Base-by-base conservation (phyloP, 2,329 filamentous ascomycete species). In the Cordyceps sp. region DNA sequence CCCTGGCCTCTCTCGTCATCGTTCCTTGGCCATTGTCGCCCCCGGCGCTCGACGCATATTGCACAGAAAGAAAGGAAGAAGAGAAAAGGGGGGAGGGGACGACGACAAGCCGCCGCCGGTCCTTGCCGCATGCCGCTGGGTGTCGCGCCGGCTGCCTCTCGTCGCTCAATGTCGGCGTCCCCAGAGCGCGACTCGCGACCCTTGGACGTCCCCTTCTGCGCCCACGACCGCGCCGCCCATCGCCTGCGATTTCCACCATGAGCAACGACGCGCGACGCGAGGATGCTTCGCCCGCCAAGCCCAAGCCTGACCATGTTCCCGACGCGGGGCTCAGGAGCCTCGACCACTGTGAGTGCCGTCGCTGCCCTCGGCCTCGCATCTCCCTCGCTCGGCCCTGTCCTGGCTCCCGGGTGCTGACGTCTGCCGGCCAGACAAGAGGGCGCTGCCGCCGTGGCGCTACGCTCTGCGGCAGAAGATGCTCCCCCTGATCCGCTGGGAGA, bases 401-500 rank as follows among this genome's bases (percentile, higher is more conserved):
- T n/a, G n/a, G n/a, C n/a, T n/a, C n/a, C n/a, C n/a, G n/a, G n/a
- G n/a, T 18, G 26, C n/a, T 15, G 26, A 27, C 14, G 14, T n/a
- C 4, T 16, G 26, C 25, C 14, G 19, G 30, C 35, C 42, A 93
- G 85, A 93, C 58, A 84, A 79, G 48, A 72, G 74, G 52, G 75
- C 75, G 42, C 73, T 98, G 36, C 86, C 90, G 33, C 56, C 57
- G 67, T 96, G 90, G 90, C 78, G 90, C 46, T 93, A 94, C 60
- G 61, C 64, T 39, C 58, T 93, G 43, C 83, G 90, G 52, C 78
- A 93, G 53, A 64, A 62, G 44, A 64, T 88, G 36, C 75, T 98
- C 36, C 88, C 88, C 39, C 66, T 96, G 36, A 75, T 96, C 34
- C 77, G 90, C 52, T 86, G 78, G 78, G 90, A 98, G 61, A 98